phyloP scores from a whole-genome alignment of 352 stramenopile species.

The Globisporangium middletonii region DNA sequence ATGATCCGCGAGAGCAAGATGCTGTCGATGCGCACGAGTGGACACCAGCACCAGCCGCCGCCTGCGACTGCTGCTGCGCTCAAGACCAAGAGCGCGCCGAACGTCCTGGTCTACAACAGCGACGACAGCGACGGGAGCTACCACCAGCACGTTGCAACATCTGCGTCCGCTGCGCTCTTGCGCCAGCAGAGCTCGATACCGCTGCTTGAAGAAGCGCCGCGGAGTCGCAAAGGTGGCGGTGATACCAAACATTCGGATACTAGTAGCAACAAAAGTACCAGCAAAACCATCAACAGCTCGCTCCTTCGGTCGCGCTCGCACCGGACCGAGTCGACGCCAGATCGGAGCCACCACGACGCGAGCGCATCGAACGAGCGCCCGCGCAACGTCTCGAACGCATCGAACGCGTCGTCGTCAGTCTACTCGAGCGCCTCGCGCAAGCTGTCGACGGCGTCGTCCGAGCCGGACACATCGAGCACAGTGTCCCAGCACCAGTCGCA shows the following conservation, averaged over 20 bases:
- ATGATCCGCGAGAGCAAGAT: constrained; percentile 74
- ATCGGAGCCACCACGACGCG: not conserved
- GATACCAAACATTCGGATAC: too few species aligned
- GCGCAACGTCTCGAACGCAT: constrained; percentile 6
- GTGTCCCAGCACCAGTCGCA: not conserved
- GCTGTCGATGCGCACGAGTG: constrained; percentile 37
- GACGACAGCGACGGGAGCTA: not conserved
- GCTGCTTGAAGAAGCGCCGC: constrained; percentile 6
- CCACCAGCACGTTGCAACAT: not conserved
- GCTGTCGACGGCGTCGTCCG: constrained; percentile 2
- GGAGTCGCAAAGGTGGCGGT: too few species aligned
- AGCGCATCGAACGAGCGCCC: not conserved
- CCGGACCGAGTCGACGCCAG: constrained; percentile 10
- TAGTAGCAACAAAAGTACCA: not conserved
- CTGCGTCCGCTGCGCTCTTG: not conserved
- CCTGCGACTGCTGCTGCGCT: not conserved
- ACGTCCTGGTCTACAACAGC: constrained; percentile 8
- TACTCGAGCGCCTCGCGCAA: constrained; percentile 2
- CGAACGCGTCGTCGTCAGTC: not conserved
- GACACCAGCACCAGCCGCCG: constrained; percentile 3
- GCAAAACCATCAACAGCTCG: constrained; percentile 23
- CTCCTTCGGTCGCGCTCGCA: constrained; percentile 19
- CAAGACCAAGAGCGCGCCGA: constrained; percentile 9
- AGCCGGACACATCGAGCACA: not conserved
- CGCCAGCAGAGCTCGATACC: constrained; percentile 12